phyloP scores from a whole-genome alignment of 2,329 filamentous ascomycete genomes.

The Fusarium hostae region DNA sequence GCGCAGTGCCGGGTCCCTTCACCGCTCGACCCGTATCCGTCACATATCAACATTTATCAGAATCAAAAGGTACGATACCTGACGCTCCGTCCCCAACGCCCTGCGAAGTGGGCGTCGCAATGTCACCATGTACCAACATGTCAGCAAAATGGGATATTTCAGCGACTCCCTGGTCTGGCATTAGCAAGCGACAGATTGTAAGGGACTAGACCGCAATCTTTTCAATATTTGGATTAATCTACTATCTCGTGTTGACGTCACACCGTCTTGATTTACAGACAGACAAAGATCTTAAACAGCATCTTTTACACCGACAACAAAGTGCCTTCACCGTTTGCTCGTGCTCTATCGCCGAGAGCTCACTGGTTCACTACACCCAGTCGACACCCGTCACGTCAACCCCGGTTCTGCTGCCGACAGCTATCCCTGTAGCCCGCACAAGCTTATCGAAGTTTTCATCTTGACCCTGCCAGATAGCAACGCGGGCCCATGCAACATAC shows the following conservation, averaged over 20 bases:
- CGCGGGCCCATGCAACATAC: conserved; percentile 25
- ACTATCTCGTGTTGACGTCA: conserved; percentile 23
- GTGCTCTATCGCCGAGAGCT: conserved; percentile 39
- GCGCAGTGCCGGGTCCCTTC: neutral
- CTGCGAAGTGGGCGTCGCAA: neutral
- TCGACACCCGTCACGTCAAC: conserved; percentile 20
- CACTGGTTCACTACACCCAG: conserved; percentile 31
- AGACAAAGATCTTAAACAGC: neutral
- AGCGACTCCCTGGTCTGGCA: neutral
- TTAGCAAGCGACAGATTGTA: neutral
- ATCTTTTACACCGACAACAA: conserved; percentile 26
- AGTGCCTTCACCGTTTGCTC: conserved; percentile 16
- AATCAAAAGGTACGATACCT: neutral
- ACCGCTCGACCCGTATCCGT: conserved; percentile 13
- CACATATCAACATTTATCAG: conserved; percentile 1
- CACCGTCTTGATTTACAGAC: conserved; percentile 24
- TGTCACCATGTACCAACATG: neutral
- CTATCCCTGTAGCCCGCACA: conserved; percentile 29
- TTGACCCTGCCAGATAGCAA: conserved; percentile 27
- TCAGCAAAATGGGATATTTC: neutral
- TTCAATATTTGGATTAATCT: neutral
- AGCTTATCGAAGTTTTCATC: conserved; percentile 39
- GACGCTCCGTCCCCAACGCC: neutral
- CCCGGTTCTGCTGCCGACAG: conserved; percentile 29
- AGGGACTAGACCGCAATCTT: neutral